phyloP scores from a whole-genome alignment of 1,284 basidiomycete species.

The Ustilago trichophora region DNA sequence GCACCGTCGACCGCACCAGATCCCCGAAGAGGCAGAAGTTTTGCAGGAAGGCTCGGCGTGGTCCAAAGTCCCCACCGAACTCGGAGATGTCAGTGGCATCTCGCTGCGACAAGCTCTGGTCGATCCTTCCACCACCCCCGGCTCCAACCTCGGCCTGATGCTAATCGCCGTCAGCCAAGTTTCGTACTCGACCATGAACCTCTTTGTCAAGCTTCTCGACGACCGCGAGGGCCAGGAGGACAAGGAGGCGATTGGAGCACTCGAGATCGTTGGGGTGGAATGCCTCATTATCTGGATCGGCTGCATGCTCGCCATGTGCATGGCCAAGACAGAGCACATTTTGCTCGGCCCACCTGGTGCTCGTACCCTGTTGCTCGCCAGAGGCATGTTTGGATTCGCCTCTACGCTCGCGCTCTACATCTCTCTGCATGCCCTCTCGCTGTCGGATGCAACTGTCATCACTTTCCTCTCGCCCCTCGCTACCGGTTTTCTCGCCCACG shows the following conservation, averaged over 20 bases:
- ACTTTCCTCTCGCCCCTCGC: slow-evolving; percentile 78
- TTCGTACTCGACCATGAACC: slow-evolving; percentile 70
- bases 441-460: slow-evolving; percentile 80
- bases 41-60: slow-evolving; percentile 21
- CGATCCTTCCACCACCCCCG: slow-evolving; percentile 31
- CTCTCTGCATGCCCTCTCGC: slow-evolving; percentile 74
- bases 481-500: slow-evolving; percentile 75
- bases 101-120: slow-evolving; percentile 43
- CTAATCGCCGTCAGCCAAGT: slow-evolving; percentile 47
- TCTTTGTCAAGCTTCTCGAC: slow-evolving; percentile 73
- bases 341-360: slow-evolving; percentile 76
- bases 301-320: slow-evolving; percentile 55
- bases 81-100: slow-evolving; percentile 25
- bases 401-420: slow-evolving; percentile 74
- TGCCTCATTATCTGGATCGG: slow-evolving; percentile 69
- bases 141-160: slow-evolving; percentile 44
- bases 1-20: slow-evolving; percentile 12
- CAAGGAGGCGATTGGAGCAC: slow-evolving; percentile 26
- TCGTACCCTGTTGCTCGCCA: slow-evolving; percentile 71
- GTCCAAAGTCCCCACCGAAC: slow-evolving; percentile 17
- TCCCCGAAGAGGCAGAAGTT: slow-evolving; percentile 21
- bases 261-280: slow-evolving; percentile 70
- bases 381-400: slow-evolving; percentile 75
- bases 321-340: slow-evolving; percentile 73
- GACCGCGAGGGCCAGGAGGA: slow-evolving; percentile 25